Base-by-base conservation (phyloP, 495 filamentous ascomycete species). In the Aspergillus incahuasiensis region DNA sequence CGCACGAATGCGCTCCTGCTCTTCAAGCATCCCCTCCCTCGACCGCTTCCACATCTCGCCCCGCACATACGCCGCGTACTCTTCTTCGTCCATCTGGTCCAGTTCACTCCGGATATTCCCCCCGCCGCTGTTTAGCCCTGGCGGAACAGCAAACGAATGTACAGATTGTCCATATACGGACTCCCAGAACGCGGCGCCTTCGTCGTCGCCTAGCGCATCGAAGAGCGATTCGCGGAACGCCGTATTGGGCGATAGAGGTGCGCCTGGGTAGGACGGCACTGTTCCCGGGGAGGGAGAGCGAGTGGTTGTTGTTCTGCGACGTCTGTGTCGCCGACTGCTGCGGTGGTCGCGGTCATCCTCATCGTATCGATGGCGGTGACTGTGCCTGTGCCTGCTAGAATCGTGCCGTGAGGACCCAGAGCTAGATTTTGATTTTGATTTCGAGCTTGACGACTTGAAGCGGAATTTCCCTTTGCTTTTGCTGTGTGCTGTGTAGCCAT, bases 121-220 rank as follows among this genome's bases (percentile, higher is more conserved):
- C 3, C 24, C 19, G 18, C 42, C 42, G 16, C 12, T 43, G 8
- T 74, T 55, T 5, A 67, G 69, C 0, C 64, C 69, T 3, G 68
- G 55, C 2, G 76, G 74, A 0, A 68, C 58, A 1, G 80, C 64
- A 58, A 87, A 91, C 4, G 67, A 79, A 61, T 89, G 86, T 49
- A 97, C 88, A 0, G 92, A 92, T 64, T 97, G 91, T 13, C 92
- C 91, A 70, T 96, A 98, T 47, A 97, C 90, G 32, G 83, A 80
- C 67, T 96, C 87, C 94, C 94, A 98, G 74, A 90, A 97, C 32
- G 82, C 82, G 40, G 94, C 94, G 35, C 94, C 94, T 74, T 98
- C 94, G 71, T 98, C 94, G 71, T 98, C 94, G 38, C 91, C 95
- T 68, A 98, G 85, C n/a, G 94, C 94, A 69, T 98, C 94, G 76